Percentiles rank a stretch among this genome's conserved stretches.
These are phyloP conservation scores for Castanea sativa DNA, from an alignment of 306 rosid species.

Conservation along the genomic window DNA sequence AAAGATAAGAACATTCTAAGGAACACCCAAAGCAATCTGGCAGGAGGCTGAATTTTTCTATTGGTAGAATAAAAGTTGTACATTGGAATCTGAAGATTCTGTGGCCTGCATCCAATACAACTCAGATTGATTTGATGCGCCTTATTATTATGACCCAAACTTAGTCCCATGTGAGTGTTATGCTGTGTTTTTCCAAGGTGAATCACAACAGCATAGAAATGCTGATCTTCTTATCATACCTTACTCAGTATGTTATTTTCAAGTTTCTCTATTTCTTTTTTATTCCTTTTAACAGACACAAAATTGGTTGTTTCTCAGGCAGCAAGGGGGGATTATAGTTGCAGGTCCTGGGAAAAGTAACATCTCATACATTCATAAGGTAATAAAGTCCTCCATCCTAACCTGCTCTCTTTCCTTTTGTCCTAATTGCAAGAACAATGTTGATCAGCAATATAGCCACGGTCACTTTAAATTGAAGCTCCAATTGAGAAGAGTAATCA, in stretches of 20 bases:
- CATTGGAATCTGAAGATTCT: not conserved
- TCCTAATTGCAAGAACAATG: not conserved
- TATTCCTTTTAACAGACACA: not conserved
- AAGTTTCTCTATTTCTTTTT: too few relatives aligned
- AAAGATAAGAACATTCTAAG: not conserved
- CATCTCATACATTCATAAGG: conserved; percentile 79
- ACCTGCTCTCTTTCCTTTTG: not conserved
- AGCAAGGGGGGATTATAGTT: conserved; percentile 90
- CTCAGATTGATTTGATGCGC: not conserved
- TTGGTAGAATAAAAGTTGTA: not conserved
- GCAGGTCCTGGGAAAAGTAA: conserved; percentile 91
- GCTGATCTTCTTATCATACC: not conserved
- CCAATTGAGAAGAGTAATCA: not conserved
- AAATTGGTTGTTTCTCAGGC: conserved; percentile 49
- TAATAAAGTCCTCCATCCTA: conserved; percentile 17
- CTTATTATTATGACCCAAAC: not conserved
- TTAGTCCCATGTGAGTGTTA: not conserved
- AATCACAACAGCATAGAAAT: not conserved
- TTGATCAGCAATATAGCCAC: not conserved
- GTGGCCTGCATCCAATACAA: not conserved
- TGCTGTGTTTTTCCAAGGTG: not conserved
- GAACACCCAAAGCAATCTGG: not conserved
- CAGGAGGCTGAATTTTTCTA: not conserved
- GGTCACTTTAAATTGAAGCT: not conserved
- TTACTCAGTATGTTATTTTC: not conserved